These are phyloP conservation scores for Astrocystis sublimbata DNA, from an alignment of 495 filamentous ascomycete genomes.

Conservation along the genomic window DNA sequence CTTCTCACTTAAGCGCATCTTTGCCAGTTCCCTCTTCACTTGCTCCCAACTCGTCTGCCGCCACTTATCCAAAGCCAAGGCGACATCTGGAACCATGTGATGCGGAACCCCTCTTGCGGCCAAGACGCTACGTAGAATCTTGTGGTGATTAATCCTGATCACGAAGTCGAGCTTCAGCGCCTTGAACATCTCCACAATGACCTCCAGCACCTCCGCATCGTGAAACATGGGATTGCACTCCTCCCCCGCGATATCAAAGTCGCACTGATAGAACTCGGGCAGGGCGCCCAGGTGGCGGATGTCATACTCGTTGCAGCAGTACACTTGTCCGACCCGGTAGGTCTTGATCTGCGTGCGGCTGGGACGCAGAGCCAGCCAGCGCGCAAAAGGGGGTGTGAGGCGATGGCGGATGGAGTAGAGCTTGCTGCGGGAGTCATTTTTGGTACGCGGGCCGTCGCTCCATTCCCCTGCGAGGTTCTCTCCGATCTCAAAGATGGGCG, in stretches of 20 bases:
- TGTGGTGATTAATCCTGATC: conserved; percentile 81
- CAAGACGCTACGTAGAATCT: conserved; percentile 78
- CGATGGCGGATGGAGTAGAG: conserved; percentile 82
- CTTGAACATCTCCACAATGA: conserved; percentile 73
- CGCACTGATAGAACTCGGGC: conserved; percentile 85
- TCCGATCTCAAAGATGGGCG: conserved; percentile 53
- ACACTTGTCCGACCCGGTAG: conserved; percentile 89
- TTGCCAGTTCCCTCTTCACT: conserved; percentile 75
- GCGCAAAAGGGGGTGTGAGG: conserved; percentile 86
- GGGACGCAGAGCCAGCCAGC: conserved; percentile 86
- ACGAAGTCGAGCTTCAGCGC: conserved; percentile 59
- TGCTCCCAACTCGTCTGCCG: conserved; percentile 79
- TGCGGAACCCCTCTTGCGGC: conserved; percentile 69
- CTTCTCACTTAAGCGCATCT: conserved; percentile 65
- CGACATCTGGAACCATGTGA: conserved; percentile 74
- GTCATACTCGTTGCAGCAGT: conserved; percentile 58
- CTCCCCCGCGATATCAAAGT: conserved; percentile 79
- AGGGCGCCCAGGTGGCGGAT: conserved; percentile 79
- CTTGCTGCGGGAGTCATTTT: conserved; percentile 88
- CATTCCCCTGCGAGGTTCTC: conserved; percentile 82
- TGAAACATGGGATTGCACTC: conserved; percentile 75
- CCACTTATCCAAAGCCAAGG: conserved; percentile 77
- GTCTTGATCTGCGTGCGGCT: conserved; percentile 76
- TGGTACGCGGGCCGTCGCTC: conserved; percentile 79
- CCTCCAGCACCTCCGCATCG: conserved; percentile 74